phyloP scores from a whole-genome alignment of 2,329 filamentous ascomycete species.

The Ophiostoma sp. region DNA sequence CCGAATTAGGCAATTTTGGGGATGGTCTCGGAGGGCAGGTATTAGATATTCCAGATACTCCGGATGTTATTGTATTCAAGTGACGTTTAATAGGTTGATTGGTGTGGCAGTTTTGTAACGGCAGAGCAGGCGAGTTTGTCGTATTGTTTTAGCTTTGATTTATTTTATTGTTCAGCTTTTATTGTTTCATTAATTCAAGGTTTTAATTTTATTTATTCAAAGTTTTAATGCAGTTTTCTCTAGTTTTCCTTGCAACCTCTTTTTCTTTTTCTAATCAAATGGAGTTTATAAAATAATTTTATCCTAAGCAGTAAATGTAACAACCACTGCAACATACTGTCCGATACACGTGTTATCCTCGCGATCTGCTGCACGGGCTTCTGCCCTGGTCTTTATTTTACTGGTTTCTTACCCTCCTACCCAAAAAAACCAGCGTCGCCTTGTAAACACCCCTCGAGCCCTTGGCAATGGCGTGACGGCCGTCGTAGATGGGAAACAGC shows the following conservation, averaged over 20 bases:
- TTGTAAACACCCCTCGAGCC: conserved; percentile 18
- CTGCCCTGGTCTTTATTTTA: neutral
- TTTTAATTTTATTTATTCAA: neutral
- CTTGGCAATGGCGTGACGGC: conserved; percentile 27
- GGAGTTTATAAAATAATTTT: too few relatives aligned
- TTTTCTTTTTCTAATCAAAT: too few relatives aligned
- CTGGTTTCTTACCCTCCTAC: neutral
- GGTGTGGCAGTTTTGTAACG: neutral
- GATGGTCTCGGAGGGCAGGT: too few relatives aligned
- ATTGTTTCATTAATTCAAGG: neutral
- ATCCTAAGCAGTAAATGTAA: neutral
- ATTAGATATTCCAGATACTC: too few relatives aligned
- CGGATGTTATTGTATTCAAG: neutral
- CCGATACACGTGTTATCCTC: neutral
- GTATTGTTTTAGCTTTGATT: neutral
- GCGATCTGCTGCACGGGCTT: neutral
- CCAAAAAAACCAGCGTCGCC: neutral
- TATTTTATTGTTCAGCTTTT: neutral
- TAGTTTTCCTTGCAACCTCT: neutral
- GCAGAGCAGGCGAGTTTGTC: neutral
- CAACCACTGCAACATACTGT: neutral
- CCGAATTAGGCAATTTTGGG: neutral
- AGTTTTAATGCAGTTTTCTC: neutral
- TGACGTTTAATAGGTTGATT: neutral
- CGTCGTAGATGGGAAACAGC: conserved; percentile 46